Percentiles rank a stretch among this genome's conserved stretches.
phyloP scores from a whole-genome alignment of 345 rosid genomes.

The Euphorbia tirucalli region DNA sequence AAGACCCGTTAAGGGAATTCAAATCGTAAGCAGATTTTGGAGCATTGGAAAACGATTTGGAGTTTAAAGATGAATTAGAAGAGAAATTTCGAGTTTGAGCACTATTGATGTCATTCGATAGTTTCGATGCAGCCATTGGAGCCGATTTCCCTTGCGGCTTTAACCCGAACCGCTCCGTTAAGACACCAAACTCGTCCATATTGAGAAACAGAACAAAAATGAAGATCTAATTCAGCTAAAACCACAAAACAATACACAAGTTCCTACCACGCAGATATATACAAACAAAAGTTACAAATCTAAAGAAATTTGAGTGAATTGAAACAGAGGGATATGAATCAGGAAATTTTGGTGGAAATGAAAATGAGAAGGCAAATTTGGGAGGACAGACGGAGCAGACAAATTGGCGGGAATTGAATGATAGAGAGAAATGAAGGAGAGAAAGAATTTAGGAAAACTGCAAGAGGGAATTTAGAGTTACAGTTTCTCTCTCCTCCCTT shows the following conservation, averaged over 20 bases:
- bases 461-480: neutral
- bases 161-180: constrained; percentile 77
- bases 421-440: constrained; percentile 10
- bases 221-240: neutral
- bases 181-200: constrained; percentile 83
- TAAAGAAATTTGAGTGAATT: constrained; percentile 1
- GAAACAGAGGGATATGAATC: constrained; percentile 9
- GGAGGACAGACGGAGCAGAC: constrained; percentile 17
- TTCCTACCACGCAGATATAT: too few species aligned
- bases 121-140: constrained; percentile 73
- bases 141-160: constrained; percentile 87
- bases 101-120: constrained; percentile 23
- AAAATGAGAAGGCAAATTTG: too few species aligned
- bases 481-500: constrained; percentile 4
- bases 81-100: constrained; percentile 29
- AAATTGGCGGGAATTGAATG: constrained; percentile 24
- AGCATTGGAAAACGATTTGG: constrained; percentile 25
- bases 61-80: constrained; percentile 10
- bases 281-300: too few species aligned
- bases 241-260: neutral
- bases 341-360: neutral
- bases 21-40: constrained; percentile 33
- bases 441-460: constrained; percentile 13
- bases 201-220: neutral
- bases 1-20: constrained; percentile 33